phyloP scores from a whole-genome alignment of 2,329 filamentous ascomycete genomes.

The Phoma sp. region DNA sequence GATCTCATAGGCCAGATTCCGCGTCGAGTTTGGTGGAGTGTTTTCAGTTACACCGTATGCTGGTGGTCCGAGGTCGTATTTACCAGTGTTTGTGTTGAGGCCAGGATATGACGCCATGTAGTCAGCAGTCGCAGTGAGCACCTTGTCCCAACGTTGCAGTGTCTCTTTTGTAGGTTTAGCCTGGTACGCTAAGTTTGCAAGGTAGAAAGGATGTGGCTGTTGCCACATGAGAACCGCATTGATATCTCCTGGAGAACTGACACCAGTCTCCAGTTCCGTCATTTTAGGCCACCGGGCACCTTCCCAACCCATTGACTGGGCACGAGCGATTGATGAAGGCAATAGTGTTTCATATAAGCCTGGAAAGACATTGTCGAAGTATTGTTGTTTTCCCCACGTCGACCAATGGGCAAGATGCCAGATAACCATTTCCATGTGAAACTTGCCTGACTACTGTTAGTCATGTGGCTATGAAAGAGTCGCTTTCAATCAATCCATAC shows the following conservation, averaged over 20 bases:
- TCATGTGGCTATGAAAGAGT: neutral
- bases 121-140: slow-evolving; percentile 61
- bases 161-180: slow-evolving; percentile 53
- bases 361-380: slow-evolving; percentile 53
- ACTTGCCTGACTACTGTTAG: slow-evolving; percentile 48
- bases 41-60: slow-evolving; percentile 63
- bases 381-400: slow-evolving; percentile 55
- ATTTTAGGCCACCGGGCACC: slow-evolving; percentile 61
- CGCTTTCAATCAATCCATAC: slow-evolving; percentile 42
- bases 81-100: slow-evolving; percentile 58
- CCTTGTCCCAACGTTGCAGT: slow-evolving; percentile 59
- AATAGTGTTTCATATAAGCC: slow-evolving; percentile 58
- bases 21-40: slow-evolving; percentile 62
- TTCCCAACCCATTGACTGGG: slow-evolving; percentile 46
- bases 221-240: slow-evolving; percentile 69
- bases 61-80: slow-evolving; percentile 62
- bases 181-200: slow-evolving; percentile 63
- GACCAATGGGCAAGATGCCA: slow-evolving; percentile 62
- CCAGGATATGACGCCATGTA: slow-evolving; percentile 66
- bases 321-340: slow-evolving; percentile 41
- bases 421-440: slow-evolving; percentile 61
- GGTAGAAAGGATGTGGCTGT: slow-evolving; percentile 65
- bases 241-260: slow-evolving; percentile 64
- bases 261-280: slow-evolving; percentile 60
- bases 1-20: slow-evolving; percentile 65